These are phyloP conservation scores for Starmera quercuum DNA, from an alignment of 805 yeast genomes.

Conservation along the genomic window DNA sequence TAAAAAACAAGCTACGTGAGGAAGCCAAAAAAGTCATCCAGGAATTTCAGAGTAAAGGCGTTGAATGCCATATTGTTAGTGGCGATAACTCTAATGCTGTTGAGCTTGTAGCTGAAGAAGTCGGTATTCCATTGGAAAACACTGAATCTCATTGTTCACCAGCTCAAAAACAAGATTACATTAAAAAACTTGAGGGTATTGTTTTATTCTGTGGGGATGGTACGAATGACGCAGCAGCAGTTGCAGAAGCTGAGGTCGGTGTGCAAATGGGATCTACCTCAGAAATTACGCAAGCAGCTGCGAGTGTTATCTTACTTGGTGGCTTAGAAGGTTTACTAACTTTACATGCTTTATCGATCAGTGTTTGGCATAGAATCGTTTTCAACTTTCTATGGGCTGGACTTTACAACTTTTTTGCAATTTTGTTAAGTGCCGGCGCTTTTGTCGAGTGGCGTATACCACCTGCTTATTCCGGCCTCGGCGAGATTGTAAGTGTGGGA, in stretches of 20 bases:
- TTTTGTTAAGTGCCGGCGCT: not conserved
- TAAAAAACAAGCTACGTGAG: not conserved
- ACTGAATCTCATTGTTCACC: slow-evolving; percentile 26
- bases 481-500: slow-evolving; percentile 1
- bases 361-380: not conserved
- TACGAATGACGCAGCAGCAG: slow-evolving; percentile 80
- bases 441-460: not conserved
- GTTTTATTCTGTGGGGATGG: slow-evolving; percentile 84
- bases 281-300: slow-evolving; percentile 77
- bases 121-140: slow-evolving; percentile 34
- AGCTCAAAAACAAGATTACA: not conserved
- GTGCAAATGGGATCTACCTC: slow-evolving; percentile 74
- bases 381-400: not conserved
- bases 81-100: not conserved
- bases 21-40: not conserved
- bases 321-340: not conserved
- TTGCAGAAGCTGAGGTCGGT: slow-evolving; percentile 72
- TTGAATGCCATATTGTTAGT: not conserved
- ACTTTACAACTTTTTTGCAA: not conserved
- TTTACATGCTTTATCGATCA: not conserved
- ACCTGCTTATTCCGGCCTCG: not conserved
- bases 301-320: slow-evolving; percentile 55
- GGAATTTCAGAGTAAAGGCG: not conserved
- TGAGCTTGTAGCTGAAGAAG: not conserved
- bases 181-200: slow-evolving; percentile 7